phyloP scores from a whole-genome alignment of 495 filamentous ascomycete species.

The Polyplosphaeria fusca region DNA sequence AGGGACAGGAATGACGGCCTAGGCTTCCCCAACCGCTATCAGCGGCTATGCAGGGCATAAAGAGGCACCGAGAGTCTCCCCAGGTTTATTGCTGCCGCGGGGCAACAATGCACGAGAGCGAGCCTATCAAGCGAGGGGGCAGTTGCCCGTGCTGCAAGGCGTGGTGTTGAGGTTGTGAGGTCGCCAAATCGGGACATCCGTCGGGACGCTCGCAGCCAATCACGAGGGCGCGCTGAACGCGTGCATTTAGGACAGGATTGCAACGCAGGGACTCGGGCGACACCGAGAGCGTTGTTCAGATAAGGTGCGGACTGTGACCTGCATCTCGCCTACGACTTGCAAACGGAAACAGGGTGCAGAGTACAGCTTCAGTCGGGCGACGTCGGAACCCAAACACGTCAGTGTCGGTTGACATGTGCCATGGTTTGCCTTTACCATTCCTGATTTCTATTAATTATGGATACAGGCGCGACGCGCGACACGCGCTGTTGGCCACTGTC shows the following conservation, averaged over 20 bases:
- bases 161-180: constrained; percentile 26
- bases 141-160: constrained; percentile 16
- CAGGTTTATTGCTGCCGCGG: constrained; percentile 1
- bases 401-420: neutral
- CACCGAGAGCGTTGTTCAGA: constrained; percentile 7
- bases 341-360: no score
- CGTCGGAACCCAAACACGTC: neutral
- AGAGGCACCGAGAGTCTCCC: constrained; percentile 12
- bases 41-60: constrained; percentile 32
- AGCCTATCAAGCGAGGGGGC: constrained; percentile 18
- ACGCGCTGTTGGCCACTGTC: constrained; percentile 16
- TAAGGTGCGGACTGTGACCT: constrained; percentile 24
- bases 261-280: constrained; percentile 8
- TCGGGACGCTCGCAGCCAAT: no score
- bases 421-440: neutral
- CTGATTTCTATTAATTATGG: constrained; percentile 24
- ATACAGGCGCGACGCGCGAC: constrained; percentile 15
- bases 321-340: neutral
- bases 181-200: constrained; percentile 1
- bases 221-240: constrained; percentile 1
- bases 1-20: neutral
- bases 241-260: constrained; percentile 5
- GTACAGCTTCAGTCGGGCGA: constrained; percentile 1
- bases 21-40: constrained; percentile 16
- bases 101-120: neutral